phyloP scores from a whole-genome alignment of 208 protist species.

The Leishmania lainsoni region DNA sequence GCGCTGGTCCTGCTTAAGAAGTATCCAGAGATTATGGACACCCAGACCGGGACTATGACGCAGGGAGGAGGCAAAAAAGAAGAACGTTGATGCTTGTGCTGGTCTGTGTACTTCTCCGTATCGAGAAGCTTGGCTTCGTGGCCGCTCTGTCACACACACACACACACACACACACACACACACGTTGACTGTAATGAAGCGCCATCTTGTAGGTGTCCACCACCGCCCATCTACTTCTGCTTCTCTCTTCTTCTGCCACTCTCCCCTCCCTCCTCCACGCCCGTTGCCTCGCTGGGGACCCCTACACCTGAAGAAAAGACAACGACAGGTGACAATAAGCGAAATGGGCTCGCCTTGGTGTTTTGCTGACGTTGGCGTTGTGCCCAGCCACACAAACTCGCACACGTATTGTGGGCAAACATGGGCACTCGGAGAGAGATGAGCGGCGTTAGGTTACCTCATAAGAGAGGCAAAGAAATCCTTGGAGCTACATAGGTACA shows the following conservation, averaged over 20 bases:
- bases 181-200: neutral
- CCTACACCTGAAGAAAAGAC: neutral
- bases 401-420: neutral
- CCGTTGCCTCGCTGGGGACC: neutral
- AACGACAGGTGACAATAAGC: neutral
- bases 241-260: neutral
- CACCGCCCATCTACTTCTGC: neutral
- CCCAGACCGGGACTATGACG: neutral
- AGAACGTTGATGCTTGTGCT: neutral
- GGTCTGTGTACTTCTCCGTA: neutral
- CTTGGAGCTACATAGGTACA: neutral
- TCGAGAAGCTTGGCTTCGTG: neutral
- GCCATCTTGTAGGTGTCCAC: neutral
- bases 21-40: slow-evolving; percentile 13
- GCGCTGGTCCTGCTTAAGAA: slow-evolving; percentile 17
- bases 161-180: neutral
- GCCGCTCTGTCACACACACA: neutral
- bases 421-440: neutral
- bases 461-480: neutral
- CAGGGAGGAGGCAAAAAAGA: neutral
- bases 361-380: neutral
- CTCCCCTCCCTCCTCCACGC: neutral
- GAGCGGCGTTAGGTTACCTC: no score
- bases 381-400: neutral
- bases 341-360: neutral